Conservation (phyloP, 768 basidiomycete genomes). For the Mycena indigotica region DNA sequence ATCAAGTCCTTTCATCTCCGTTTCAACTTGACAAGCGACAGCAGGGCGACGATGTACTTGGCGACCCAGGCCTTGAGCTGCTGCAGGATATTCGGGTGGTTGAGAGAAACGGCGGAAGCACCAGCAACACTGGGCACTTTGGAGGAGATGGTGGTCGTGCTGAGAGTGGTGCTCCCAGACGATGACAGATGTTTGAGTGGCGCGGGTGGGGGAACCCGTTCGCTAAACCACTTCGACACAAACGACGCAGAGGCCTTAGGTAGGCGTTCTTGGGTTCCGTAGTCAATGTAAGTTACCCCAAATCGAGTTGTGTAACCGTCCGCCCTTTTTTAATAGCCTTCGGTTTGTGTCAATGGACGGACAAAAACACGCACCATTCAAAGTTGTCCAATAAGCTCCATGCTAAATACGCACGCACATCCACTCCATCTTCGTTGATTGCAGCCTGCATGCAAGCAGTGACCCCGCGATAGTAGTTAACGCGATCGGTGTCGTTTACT, state of each 20-base stretch:
- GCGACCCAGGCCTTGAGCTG: slow-evolving; percentile 28
- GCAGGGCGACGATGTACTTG: slow-evolving; percentile 27
- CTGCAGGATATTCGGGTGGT: slow-evolving; percentile 16
- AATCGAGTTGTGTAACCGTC: slow-evolving; percentile 71
- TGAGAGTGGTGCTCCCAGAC: slow-evolving; percentile 25
- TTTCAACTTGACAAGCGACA: slow-evolving; percentile 29
- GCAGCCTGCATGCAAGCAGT: slow-evolving; percentile 56
- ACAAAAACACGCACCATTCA: slow-evolving; percentile 49
- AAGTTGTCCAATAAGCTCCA: slow-evolving; percentile 77
- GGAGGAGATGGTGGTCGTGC: slow-evolving; percentile 22
- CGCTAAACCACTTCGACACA: slow-evolving; percentile 54
- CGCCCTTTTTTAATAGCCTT: too few species aligned
- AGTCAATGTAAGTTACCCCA: slow-evolving; percentile 73
- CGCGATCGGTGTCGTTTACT: slow-evolving; percentile 60
- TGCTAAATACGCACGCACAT: slow-evolving; percentile 64
- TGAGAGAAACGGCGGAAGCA: slow-evolving; percentile 23
- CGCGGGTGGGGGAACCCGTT: slow-evolving; percentile 26
- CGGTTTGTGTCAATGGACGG: too few species aligned
- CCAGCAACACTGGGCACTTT: slow-evolving; percentile 2
- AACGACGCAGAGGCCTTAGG: slow-evolving; percentile 66
- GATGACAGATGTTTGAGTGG: slow-evolving; percentile 3
- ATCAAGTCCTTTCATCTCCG: slow-evolving; percentile 11
- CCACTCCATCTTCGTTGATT: slow-evolving; percentile 64
- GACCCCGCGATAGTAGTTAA: slow-evolving; percentile 66
- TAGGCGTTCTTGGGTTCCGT: slow-evolving; percentile 63